Evolutionary conservation across 768 basidiomycete genomes (phyloP).

Genomic region (Agrocybe pediades): DNA sequence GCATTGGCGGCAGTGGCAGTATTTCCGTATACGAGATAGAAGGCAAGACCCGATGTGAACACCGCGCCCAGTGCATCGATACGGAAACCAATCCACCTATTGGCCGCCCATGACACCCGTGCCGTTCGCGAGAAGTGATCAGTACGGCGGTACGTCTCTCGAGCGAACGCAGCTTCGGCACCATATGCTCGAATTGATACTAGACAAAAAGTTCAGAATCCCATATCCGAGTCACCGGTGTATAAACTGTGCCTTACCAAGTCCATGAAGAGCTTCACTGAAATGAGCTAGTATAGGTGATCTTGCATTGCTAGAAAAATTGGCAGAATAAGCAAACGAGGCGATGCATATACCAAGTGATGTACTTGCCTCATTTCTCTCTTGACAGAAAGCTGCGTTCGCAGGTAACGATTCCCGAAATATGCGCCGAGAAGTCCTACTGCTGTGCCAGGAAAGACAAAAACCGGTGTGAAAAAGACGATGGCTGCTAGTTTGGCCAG

Average conservation of each 20-base stretch:
- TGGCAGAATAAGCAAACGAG: not conserved
- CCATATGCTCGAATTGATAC: slow-evolving; percentile 65
- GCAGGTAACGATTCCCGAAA: slow-evolving; percentile 42
- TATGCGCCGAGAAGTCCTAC: slow-evolving; percentile 42
- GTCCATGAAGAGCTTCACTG: slow-evolving; percentile 48
- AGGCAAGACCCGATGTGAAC: slow-evolving; percentile 54
- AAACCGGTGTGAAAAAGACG: slow-evolving; percentile 40
- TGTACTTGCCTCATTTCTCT: slow-evolving; percentile 20
- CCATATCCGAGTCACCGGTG: too few relatives aligned
- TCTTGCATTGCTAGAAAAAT: slow-evolving; percentile 11
- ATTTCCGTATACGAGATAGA: slow-evolving; percentile 50
- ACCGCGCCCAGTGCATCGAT: slow-evolving; percentile 57
- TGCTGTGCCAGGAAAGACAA: slow-evolving; percentile 41
- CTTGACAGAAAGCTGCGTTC: slow-evolving; percentile 43
- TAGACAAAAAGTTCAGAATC: slow-evolving; percentile 12
- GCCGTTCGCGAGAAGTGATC: slow-evolving; percentile 48
- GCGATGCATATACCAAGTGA: not conserved
- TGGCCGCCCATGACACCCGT: slow-evolving; percentile 39
- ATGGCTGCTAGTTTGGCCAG: slow-evolving; percentile 27
- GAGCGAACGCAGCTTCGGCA: slow-evolving; percentile 47
- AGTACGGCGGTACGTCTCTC: slow-evolving; percentile 46
- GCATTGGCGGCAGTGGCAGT: slow-evolving; percentile 40
- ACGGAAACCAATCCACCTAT: slow-evolving; percentile 33
- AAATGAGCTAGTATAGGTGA: slow-evolving; percentile 16
- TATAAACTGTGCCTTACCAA: slow-evolving; percentile 37